These are phyloP conservation scores for Usnea hakonensis DNA, from an alignment of 495 filamentous ascomycete genomes.

Conservation along the genomic window DNA sequence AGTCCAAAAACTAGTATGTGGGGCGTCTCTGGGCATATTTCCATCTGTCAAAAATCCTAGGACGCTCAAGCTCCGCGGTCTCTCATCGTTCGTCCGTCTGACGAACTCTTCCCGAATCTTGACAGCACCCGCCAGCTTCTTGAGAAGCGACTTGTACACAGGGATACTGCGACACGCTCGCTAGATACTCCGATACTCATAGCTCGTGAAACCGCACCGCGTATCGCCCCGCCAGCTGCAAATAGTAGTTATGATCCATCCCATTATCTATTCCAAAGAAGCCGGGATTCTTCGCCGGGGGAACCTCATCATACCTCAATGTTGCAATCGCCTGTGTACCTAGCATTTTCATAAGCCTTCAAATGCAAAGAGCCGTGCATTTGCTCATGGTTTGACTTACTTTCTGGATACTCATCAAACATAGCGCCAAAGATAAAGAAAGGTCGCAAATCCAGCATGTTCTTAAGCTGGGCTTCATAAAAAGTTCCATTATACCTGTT, in stretches of 20 bases:
- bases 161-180: too few relatives aligned
- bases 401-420: conserved; percentile 31
- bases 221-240: conserved; percentile 10
- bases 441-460: conserved; percentile 27
- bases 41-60: too few relatives aligned
- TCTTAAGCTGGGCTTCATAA: conserved; percentile 27
- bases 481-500: conserved; percentile 29
- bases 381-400: too few relatives aligned
- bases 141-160: too few relatives aligned
- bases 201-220: conserved; percentile 7
- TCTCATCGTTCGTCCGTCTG: too few relatives aligned
- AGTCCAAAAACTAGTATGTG: too few relatives aligned
- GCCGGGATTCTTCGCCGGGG: conserved; percentile 22
- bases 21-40: too few relatives aligned
- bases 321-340: background rate
- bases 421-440: conserved; percentile 31
- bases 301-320: conserved; percentile 23
- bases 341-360: too few relatives aligned
- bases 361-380: too few relatives aligned
- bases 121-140: too few relatives aligned
- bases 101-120: too few relatives aligned
- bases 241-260: conserved; percentile 28
- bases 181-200: background rate
- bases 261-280: conserved; percentile 30
- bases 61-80: too few relatives aligned